These are phyloP conservation scores for Medicago ruthenica DNA, from an alignment of 306 rosid species.

Conservation along the genomic window DNA sequence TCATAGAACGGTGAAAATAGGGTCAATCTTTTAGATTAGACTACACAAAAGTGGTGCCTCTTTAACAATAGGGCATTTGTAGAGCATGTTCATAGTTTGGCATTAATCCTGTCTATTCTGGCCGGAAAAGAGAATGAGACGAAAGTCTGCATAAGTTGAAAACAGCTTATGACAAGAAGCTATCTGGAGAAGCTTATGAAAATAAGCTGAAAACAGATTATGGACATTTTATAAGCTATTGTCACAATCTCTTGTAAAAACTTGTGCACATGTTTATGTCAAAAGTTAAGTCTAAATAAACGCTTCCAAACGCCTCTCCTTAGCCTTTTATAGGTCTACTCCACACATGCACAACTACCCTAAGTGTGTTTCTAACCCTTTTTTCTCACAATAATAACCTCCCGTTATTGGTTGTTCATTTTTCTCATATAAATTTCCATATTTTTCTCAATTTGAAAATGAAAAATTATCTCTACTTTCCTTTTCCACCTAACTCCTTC, in stretches of 20 bases:
- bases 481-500: neutral
- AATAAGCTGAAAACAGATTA: neutral
- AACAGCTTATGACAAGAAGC: neutral
- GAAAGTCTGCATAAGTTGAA: neutral
- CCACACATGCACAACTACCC: neutral
- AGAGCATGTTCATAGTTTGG: neutral
- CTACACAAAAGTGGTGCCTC: slow-evolving; percentile 17
- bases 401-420: too few species aligned
- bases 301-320: neutral
- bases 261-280: neutral
- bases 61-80: neutral
- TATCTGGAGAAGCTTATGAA: neutral
- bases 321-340: neutral
- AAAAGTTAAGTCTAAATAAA: neutral
- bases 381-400: neutral
- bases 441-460: neutral
- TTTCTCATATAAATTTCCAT: neutral
- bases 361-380: neutral
- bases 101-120: neutral
- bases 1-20: slow-evolving; percentile 30
- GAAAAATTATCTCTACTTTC: neutral
- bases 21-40: neutral
- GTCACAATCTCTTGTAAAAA: neutral
- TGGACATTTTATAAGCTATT: neutral
- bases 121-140: neutral